These are phyloP conservation scores for Erysimum cheiri DNA, from an alignment of 441 rosid genomes.

Conservation along the genomic window DNA sequence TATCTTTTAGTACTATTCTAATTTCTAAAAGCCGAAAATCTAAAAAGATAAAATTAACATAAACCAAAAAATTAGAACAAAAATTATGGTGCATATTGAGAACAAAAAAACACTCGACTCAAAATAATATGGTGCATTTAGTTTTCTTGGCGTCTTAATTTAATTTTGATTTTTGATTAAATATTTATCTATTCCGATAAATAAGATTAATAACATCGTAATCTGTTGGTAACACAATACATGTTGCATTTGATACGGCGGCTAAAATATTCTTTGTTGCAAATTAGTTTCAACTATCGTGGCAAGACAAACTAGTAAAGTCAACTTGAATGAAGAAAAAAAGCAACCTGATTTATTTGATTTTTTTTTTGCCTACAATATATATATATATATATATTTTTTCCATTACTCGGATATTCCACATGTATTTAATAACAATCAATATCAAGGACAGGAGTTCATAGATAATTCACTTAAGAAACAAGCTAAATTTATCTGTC, in stretches of 20 bases:
- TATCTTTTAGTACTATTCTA: background rate
- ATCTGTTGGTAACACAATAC: background rate
- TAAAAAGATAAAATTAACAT: background rate
- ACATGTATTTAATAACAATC: background rate
- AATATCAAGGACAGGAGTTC: slow-evolving; percentile 14
- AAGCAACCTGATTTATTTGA: background rate
- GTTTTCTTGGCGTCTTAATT: background rate
- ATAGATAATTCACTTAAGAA: slow-evolving; percentile 18
- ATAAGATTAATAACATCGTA: background rate
- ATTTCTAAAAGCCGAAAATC: no score
- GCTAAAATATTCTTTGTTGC: background rate
- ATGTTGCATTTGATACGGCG: slow-evolving; percentile 19
- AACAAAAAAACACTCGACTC: no score
- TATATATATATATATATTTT: background rate
- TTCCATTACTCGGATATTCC: slow-evolving; percentile 4
- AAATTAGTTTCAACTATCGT: slow-evolving; percentile 1
- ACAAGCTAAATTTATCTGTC: slow-evolving; percentile 31
- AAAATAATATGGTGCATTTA: background rate
- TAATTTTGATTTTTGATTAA: no score
- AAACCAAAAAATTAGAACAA: background rate
- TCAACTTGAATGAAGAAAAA: background rate
- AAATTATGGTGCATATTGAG: no score
- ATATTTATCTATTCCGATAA: background rate
- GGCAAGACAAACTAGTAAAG: slow-evolving; percentile 9
- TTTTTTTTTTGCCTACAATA: background rate